Evolutionary conservation across 1,139 yeast species (phyloP), one percentile per base, ranked within the genome.

Genomic region (Hanseniaspora gamundiae): DNA sequence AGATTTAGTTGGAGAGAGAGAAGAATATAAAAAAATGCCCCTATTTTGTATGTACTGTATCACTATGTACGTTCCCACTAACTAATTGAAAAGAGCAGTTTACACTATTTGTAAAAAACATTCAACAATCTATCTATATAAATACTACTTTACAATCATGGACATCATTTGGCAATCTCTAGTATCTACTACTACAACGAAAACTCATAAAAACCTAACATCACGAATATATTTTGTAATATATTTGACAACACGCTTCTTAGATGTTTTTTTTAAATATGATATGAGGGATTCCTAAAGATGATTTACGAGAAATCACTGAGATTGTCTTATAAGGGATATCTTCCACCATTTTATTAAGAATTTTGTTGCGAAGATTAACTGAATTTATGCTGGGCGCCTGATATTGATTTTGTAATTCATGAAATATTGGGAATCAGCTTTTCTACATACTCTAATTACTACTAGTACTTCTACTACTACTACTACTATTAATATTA

Each of bases 371-470:
- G 66, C 63, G 65, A 60, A 61, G 66, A 62, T 38, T 27, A 48
- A 59, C 42, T 35, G 45, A 50, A 33, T 33, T 33, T 33, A 33
- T 64, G 65, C 68, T 64, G 68, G 68, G 68, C 68, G 65, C 68
- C 68, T 56, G 65, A 52, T 58, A 61, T 62, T 62, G 68, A 64
- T 52, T 49, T 47, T 47, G 48, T 43, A 50, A 42, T 52, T 61
- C 67, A 64, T 54, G 55, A 33, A 17, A 33, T 54, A 54, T 53
- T 57, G 66, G 68, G 68, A 64, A 64, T 64, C 68, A 64, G 68
- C 65, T 62, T 68, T 58, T 61, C 67, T 45, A 62, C 62, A 64
- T 52, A 42, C 44, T 17, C 10, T 33, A 33, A 33, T 17, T 33
- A 17, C 20, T 9, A 17, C 22, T 9, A 17, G 22, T 17, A 33